A percentile compares a stretch with the other conserved stretches of the same genome.
Evolutionary conservation across 2,329 filamentous ascomycete genomes (phyloP).

Genomic region (Xylariaceae sp.): DNA sequence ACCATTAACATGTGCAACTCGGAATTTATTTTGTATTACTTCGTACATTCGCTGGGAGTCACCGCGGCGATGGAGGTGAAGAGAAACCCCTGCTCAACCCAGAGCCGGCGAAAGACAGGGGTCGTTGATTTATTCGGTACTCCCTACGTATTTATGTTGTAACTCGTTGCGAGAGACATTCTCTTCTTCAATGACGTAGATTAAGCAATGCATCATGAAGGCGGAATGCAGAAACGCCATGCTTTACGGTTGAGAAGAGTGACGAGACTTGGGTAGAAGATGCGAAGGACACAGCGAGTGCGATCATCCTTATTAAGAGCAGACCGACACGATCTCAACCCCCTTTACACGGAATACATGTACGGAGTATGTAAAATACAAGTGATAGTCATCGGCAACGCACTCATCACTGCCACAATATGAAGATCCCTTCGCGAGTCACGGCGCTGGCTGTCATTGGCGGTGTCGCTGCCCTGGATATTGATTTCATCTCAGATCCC

Average conservation of each 20-base stretch:
- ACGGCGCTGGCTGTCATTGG: background rate
- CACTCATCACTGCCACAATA: background rate
- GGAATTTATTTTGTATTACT: no score
- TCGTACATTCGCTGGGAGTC: no score
- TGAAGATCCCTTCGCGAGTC: background rate
- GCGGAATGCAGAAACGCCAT: background rate
- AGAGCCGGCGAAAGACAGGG: no score
- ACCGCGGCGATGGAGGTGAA: no score
- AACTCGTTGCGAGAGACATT: background rate
- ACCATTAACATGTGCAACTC: no score
- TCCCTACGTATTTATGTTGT: background rate
- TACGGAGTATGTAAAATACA: background rate
- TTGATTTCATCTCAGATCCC: constrained; percentile 20
- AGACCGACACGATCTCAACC: no score
- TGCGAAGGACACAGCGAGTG: no score
- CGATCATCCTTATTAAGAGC: no score
- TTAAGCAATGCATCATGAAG: background rate
- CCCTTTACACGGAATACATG: no score
- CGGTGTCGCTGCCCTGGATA: constrained; percentile 12
- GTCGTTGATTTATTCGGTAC: background rate
- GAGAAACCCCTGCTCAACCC: no score
- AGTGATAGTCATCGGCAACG: background rate
- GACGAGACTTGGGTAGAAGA: no score
- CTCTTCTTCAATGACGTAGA: background rate
- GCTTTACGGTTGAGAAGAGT: no score